Evolutionary conservation across 345 rosid genomes (phyloP).

Genomic region (Ceriops tagal): DNA sequence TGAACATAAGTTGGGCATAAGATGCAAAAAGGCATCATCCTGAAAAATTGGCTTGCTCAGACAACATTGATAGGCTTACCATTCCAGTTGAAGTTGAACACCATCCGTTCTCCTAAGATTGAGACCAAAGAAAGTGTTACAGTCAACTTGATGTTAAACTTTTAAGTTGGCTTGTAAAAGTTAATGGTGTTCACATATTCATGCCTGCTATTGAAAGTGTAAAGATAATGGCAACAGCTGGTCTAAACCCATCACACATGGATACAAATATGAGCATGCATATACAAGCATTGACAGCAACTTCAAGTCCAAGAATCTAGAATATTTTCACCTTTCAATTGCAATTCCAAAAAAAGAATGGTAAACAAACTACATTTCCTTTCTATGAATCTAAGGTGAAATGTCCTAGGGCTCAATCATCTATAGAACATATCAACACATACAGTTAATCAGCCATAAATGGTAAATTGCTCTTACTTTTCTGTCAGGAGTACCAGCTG

Average conservation of each 20-base stretch:
- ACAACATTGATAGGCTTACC: slow-evolving; percentile 38
- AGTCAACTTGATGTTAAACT: not conserved
- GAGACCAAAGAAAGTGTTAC: not conserved
- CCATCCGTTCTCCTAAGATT: slow-evolving; percentile 46
- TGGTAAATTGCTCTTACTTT: too few relatives aligned
- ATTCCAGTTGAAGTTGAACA: slow-evolving; percentile 64
- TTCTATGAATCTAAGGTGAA: not conserved
- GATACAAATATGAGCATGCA: too few relatives aligned
- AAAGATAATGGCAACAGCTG: too few relatives aligned
- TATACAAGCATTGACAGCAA: too few relatives aligned
- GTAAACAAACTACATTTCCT: not conserved
- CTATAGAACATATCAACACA: not conserved
- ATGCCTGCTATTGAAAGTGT: too few relatives aligned
- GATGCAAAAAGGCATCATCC: not conserved
- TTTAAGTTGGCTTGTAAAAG: not conserved
- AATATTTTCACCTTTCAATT: not conserved
- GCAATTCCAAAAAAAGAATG: too few relatives aligned
- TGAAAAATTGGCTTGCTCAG: slow-evolving; percentile 36
- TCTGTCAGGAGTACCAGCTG: not conserved
- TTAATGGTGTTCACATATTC: not conserved
- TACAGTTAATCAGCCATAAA: not conserved
- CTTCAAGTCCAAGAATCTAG: too few relatives aligned
- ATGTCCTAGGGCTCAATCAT: not conserved
- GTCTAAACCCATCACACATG: too few relatives aligned
- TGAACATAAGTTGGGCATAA: not conserved